Evolutionary conservation across 2,329 filamentous ascomycete species (phyloP).

Genomic region (Penicillium sp.): DNA sequence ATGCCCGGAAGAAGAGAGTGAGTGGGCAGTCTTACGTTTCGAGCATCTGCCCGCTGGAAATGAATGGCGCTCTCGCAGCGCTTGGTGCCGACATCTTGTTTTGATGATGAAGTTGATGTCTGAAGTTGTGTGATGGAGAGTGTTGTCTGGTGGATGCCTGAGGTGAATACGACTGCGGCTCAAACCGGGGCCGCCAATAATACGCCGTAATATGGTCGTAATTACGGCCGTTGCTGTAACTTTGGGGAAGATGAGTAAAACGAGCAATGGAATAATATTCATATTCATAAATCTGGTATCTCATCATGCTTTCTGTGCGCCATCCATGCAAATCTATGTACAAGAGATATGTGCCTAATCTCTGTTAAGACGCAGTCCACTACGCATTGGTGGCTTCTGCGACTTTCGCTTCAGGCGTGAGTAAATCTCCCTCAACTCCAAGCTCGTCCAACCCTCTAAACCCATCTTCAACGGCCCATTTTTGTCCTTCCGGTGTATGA

Average conservation of each 20-base stretch:
- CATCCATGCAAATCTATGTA: background rate
- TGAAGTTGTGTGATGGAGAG: background rate
- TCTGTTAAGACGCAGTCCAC: background rate
- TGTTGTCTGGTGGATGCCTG: background rate
- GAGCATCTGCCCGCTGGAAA: slow-evolving; percentile 39
- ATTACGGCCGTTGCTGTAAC: background rate
- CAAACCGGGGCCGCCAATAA: background rate
- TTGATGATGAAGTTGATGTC: background rate
- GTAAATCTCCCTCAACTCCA: slow-evolving; percentile 23
- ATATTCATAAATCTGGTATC: background rate
- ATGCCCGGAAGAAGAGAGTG: background rate
- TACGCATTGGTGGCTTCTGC: background rate
- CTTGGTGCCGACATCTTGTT: slow-evolving; percentile 30
- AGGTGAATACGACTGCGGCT: background rate
- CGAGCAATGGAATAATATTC: background rate
- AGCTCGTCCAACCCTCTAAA: slow-evolving; percentile 67
- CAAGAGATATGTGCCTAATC: background rate
- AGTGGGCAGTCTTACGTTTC: slow-evolving; percentile 25
- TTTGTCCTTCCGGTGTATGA: slow-evolving; percentile 55
- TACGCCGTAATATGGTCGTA: background rate
- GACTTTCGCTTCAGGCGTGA: background rate
- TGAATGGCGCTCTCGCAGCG: slow-evolving; percentile 27
- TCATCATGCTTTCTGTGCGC: background rate
- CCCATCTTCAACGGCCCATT: slow-evolving; percentile 84
- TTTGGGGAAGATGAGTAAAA: background rate